A percentile compares a stretch with the other conserved stretches of the same genome.
phyloP scores from a whole-genome alignment of 129 eudicot genomes.

The Heracleum sosnowskyi region DNA sequence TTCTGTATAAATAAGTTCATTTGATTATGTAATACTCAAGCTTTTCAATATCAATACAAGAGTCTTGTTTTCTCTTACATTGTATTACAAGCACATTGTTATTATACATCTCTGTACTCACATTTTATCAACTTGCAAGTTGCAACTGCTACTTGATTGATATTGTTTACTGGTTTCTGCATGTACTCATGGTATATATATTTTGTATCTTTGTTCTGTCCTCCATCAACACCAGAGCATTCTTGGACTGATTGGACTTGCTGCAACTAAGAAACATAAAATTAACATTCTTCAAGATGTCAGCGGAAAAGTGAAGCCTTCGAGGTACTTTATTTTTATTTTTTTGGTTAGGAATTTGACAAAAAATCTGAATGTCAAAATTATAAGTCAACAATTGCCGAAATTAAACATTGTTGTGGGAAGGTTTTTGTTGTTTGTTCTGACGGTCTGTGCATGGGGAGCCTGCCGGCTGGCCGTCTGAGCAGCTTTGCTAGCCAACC shows the following conservation, averaged over 20 bases:
- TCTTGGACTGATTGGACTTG: slow-evolving; percentile 40
- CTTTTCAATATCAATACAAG: too few relatives aligned
- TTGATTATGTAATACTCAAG: too few relatives aligned
- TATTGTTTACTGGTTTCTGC: background rate
- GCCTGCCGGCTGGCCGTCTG: background rate
- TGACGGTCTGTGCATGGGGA: background rate
- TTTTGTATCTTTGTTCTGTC: background rate
- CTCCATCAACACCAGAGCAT: slow-evolving; percentile 36
- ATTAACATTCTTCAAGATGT: slow-evolving; percentile 62
- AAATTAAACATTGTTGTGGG: background rate
- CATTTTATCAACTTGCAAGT: too few relatives aligned
- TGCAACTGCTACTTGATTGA: background rate
- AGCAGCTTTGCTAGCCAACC: background rate
- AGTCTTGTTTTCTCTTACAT: too few relatives aligned
- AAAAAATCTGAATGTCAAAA: background rate
- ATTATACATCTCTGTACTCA: too few relatives aligned
- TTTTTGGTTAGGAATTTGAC: slow-evolving; percentile 7
- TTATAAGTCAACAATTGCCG: background rate
- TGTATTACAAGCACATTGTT: too few relatives aligned
- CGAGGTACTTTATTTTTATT: slow-evolving; percentile 42
- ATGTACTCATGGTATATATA: background rate
- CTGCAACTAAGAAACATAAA: slow-evolving; percentile 60
- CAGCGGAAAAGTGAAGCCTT: slow-evolving; percentile 66
- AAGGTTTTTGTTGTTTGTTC: background rate
- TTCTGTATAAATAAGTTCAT: too few relatives aligned